Base-by-base conservation (phyloP, 208 protist genomes). In the Crithidia mellificae region DNA sequence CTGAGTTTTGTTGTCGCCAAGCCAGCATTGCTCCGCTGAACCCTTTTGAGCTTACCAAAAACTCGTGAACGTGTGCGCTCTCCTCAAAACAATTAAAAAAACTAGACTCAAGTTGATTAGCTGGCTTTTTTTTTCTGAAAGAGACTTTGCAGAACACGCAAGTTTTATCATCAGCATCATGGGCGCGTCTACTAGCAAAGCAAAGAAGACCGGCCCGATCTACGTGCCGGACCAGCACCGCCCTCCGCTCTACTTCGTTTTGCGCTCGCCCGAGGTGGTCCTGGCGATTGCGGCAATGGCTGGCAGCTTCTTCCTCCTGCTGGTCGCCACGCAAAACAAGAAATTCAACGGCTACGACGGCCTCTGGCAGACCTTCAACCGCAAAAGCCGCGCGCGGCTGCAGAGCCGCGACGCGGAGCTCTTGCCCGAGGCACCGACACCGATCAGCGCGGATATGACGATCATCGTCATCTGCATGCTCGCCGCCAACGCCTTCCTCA, bases 371-470 rank as follows among this genome's bases (percentile, higher is more conserved):
- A 72, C 36, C 24, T 74, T 71, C 53, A 63, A 52, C 22, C 54
- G 67, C 8, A 64, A 72, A 39, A 71, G 58, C 32, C 70, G 63
- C n/a, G 27, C 54, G 11, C 64, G 61, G 24, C 32, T 72, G 69
- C 59, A 72, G 32, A 67, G 63, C 55, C 78, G 73, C 29, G 68
- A 70, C 27, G 62, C 67, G 11, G 46, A 57, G 73, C 43, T 64
- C 47, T 30, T 63, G 49, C 43, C 63, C 29, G 56, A 69, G 1
- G 53, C 68, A 2, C 73, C 73, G 2, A 67, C 56, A 8, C 30
- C 44, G 51, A 38, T 91, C n/a, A 88, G 81, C 71, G 43, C 80
- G 17, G 85, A 91, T 58, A 67, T 87, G 47, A 56, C 84, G 22
- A 43, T 85, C 0, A 63, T 80, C 7, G 34, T 83, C 2, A 20